Evolutionary conservation across 768 basidiomycete genomes (phyloP), one percentile per base, ranked within the genome.

Genomic region (Tricholoma matsutake): DNA sequence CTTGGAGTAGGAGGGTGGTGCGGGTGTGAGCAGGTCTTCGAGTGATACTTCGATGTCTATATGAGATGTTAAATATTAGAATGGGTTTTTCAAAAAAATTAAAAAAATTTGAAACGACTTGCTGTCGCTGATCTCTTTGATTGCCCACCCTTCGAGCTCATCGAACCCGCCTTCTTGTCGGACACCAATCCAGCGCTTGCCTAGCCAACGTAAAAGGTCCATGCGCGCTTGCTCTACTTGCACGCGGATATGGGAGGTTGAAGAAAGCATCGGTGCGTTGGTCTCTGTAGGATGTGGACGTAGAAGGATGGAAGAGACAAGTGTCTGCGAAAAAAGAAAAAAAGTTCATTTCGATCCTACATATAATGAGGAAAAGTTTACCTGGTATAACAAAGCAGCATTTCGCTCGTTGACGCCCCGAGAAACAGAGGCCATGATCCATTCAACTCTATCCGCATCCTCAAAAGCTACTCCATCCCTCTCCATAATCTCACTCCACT

Each of bases 121-220:
- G 92, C 93, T 83, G 67, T 90, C 85, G 43, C 86, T 83, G 41
- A 98, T 93, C 69, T 98, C 96, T 70, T 93, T 89, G 57, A 96
- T 71, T 0, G 90, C 86, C 93, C 94, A 97, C 4, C 81, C 82
- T 54, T 96, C 93, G n/a, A 98, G 79, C 4, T 75, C 69, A 55
- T 89, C 87, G 66, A 98, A 96, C 0, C 91, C 92, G n/a, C 85
- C 84, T 55, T 86, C 86, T 54, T 88, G 85, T 11, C 88, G 81
- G 29, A 94, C 83, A 11, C 78, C 81, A 49, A 88, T 68, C 94
- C 93, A 97, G 4, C 90, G 83, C 61, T 86, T 86, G 7, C 85
- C 84, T 59, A 98, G 83, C 83, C 91, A 95, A 45, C 78, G 76
- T 0, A 92, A 69, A 31, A 95, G 72, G 41, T 88, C 87, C 60